Base-by-base conservation (phyloP, 768 basidiomycete genomes). In the Clathrus columnatus region DNA sequence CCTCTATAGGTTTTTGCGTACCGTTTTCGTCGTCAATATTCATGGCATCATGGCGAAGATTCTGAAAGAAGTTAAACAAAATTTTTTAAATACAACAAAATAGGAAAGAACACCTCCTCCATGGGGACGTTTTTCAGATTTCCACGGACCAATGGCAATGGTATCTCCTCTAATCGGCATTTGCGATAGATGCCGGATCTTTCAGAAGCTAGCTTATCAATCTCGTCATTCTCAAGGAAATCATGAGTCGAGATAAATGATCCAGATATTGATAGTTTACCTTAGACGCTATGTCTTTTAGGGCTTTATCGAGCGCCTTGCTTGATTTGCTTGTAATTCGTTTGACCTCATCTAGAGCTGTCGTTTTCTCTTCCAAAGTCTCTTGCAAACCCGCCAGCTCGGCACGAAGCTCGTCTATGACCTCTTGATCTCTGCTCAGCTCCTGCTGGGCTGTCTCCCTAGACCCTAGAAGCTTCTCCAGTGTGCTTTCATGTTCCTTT, bases 151-250 rank as follows among this genome's bases (percentile, higher is more conserved):
- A 98, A 72, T 0, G 95, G 93, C 17, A 99, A 68, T 57, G 79
- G 79, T 61, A 97, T 86, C 62, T 96, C 93, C 59, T 99, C 96
- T 44, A 99, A 75, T 59, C 92, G 81, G 69, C 95, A 97, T 64
- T 89, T 90, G 16, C 94, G 81, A 66, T 97, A 98, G 46, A 89
- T 78, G 0, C 84, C 74, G 21, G 91, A 89, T 21, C 95, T 77
- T 64, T 97, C 94, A 46, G 91, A 75, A 0, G 83, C 85, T 24
- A 87, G 70, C 65, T 89, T 91, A 68, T 92, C 91, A 57, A 96
- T 96, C 63, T 92, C 88, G 66, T 95, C 94, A 61, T 87, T 88
- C 84, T 85, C 58, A 57, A 50, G 63, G 54, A 27, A 21, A 30
- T 36, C 43, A 48, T 20, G 6, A 6, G 23, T 36, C 41, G 16